Evolutionary conservation across 2,329 filamentous ascomycete genomes (phyloP), one percentile per base, ranked within the genome.

Genomic region (Rasamsonia emersonii): DNA sequence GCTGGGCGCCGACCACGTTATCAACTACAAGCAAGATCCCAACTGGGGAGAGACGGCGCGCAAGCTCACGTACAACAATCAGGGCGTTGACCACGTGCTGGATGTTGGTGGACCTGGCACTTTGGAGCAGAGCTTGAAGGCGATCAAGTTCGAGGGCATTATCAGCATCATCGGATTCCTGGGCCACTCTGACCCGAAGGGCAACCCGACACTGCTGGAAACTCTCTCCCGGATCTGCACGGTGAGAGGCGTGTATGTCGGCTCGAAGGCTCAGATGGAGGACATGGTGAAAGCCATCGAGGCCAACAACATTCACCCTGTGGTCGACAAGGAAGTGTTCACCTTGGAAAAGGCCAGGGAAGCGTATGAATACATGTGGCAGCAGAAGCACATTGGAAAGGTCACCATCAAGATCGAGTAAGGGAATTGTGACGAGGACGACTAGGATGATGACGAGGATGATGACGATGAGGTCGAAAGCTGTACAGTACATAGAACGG

Each of bases 31-130:
- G 35, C 63, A 52, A 0, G 64, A 64, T 6, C 55, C 68, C 0
- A 65, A 73, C 29, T 82, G 78, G 78, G 73, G 77, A n/a, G 54
- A 62, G 3, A 65, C 66, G 17, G 76, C 75, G 10, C 65, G 70
- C 37, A 58, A 59, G 7, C 50, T 68, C 7, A 69, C 66, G 0
- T 62, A 71, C 0, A 52, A 59, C 1, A 68, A 68, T 10, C 46
- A 44, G 2, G 79, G 79, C 9, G 71, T 79, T 5, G 70, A 82
- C 44, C 65, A 77, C 38, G 59, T 83, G 23, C 47, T 81, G 23
- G 79, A 84, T 44, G 70, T 82, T n/a, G 79, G 75, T 9, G 79
- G 79, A 0, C 63, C 73, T 1, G 66, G 63, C n/a, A 81, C 77
- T 0, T 64, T 82, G 41, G 45, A 58, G 3, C 65, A 79, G 47